Conservation (phyloP, 116 monocot genomes). For the Iris pallida region DNA sequence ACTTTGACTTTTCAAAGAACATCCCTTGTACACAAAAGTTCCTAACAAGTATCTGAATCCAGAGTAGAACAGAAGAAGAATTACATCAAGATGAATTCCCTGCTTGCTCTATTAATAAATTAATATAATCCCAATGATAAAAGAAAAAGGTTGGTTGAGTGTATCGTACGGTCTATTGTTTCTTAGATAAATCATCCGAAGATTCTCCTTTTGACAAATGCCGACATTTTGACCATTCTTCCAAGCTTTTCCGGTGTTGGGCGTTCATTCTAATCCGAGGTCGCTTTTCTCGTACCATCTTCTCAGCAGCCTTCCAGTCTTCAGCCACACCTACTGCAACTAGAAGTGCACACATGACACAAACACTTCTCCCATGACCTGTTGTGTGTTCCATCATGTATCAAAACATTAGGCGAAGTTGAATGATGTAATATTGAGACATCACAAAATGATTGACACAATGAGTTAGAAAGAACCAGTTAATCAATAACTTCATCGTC, state of each 20-base stretch:
- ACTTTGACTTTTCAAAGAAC: not conserved
- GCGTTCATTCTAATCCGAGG: constrained; percentile 71
- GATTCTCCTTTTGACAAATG: constrained; percentile 27
- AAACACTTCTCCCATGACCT: constrained; percentile 96
- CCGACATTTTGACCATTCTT: constrained; percentile 72
- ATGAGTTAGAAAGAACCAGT: not conserved
- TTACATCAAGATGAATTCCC: constrained; percentile 1
- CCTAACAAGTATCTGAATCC: not conserved
- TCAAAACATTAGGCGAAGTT: constrained; percentile 1
- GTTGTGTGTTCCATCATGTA: constrained; percentile 16
- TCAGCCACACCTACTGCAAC: constrained; percentile 60
- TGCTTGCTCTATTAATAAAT: not conserved
- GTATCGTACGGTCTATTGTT: constrained; percentile 9
- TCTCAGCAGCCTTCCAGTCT: constrained; percentile 87
- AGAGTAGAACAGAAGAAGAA: not conserved
- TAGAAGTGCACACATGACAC: constrained; percentile 72
- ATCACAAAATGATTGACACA: not conserved
- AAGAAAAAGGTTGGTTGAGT: constrained; percentile 10
- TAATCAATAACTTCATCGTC: not conserved
- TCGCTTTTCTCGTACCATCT: constrained; percentile 58
- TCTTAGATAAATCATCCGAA: constrained; percentile 12
- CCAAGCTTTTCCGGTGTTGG: constrained; percentile 63
- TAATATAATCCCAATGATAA: not conserved
- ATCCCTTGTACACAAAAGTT: not conserved
- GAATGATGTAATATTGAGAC: not conserved